A percentile compares a stretch with the other conserved stretches of the same genome.
These are phyloP conservation scores for Diaporthe australafricana DNA, from an alignment of 2,329 filamentous ascomycete genomes.

Conservation along the genomic window DNA sequence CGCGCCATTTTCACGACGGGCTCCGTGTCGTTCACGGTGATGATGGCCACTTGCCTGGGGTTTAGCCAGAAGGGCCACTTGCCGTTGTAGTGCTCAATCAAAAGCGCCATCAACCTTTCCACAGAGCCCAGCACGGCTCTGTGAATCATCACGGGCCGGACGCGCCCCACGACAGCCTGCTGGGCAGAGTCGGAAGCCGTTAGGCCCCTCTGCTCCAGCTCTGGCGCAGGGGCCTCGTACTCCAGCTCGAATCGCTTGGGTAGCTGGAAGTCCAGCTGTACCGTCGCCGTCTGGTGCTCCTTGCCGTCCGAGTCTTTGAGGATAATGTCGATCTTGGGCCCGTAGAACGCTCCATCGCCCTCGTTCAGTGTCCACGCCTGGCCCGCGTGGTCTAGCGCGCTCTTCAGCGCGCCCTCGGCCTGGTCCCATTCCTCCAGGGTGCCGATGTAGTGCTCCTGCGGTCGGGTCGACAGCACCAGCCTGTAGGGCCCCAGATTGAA, in stretches of 20 bases:
- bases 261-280: slow-evolving; percentile 91
- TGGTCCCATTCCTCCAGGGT: slow-evolving; percentile 74
- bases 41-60: slow-evolving; percentile 79
- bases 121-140: slow-evolving; percentile 86
- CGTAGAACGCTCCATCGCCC: slow-evolving; percentile 90
- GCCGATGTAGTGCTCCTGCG: slow-evolving; percentile 82
- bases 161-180: slow-evolving; percentile 66
- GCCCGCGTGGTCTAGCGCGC: slow-evolving; percentile 72
- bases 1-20: slow-evolving; percentile 63
- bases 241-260: slow-evolving; percentile 83
- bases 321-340: slow-evolving; percentile 91
- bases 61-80: slow-evolving; percentile 91
- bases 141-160: slow-evolving; percentile 84
- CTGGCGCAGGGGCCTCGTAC: slow-evolving; percentile 77
- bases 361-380: slow-evolving; percentile 80
- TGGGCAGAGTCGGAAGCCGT: slow-evolving; percentile 60
- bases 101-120: slow-evolving; percentile 84
- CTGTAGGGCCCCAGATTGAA: slow-evolving; percentile 80
- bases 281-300: slow-evolving; percentile 88
- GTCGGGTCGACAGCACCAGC: slow-evolving; percentile 82
- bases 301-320: slow-evolving; percentile 84
- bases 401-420: slow-evolving; percentile 74
- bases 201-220: slow-evolving; percentile 66
- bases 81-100: slow-evolving; percentile 86
- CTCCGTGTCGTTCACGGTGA: slow-evolving; percentile 75